Percentiles rank a stretch among this genome's conserved stretches.
These are phyloP conservation scores for Syncephalis fuscata DNA, from an alignment of 371 early-diverging fungal genomes.

Conservation along the genomic window DNA sequence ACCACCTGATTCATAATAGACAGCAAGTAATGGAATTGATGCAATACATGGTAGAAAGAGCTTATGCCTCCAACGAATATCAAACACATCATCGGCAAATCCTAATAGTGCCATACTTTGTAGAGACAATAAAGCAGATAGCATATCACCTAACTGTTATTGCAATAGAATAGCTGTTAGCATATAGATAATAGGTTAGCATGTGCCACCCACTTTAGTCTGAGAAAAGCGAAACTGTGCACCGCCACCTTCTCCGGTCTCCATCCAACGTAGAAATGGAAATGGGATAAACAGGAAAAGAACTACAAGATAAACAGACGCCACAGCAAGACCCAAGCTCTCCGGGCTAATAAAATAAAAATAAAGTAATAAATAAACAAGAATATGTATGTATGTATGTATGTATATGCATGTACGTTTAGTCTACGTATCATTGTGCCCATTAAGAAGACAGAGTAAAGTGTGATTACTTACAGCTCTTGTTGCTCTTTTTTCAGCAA, in stretches of 20 bases:
- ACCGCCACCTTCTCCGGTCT: conserved; percentile 16
- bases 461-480: conserved; percentile 29
- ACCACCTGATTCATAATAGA: conserved; percentile 82
- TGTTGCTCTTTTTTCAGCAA: conserved; percentile 54
- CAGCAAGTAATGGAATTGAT: conserved; percentile 81
- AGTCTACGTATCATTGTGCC: no score
- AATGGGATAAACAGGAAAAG: conserved; percentile 85
- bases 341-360: conserved; percentile 57
- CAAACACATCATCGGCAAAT: conserved; percentile 95
- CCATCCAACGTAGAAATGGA: conserved; percentile 71
- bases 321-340: conserved; percentile 62
- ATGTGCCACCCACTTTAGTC: conserved; percentile 23
- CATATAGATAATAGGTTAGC: conserved; percentile 16
- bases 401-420: no score
- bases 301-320: conserved; percentile 50
- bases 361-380: conserved; percentile 11
- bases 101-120: conserved; percentile 93
- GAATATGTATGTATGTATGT: not conserved
- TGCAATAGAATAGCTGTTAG: not conserved
- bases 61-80: conserved; percentile 92
- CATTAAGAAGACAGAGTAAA: no score
- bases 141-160: conserved; percentile 58
- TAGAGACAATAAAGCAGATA: conserved; percentile 75
- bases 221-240: conserved; percentile 38
- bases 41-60: conserved; percentile 88